Percentiles rank a stretch among this genome's conserved stretches.
Conservation (phyloP, 2,329 filamentous ascomycete genomes). For the Rhinocladiella mackenziei region DNA sequence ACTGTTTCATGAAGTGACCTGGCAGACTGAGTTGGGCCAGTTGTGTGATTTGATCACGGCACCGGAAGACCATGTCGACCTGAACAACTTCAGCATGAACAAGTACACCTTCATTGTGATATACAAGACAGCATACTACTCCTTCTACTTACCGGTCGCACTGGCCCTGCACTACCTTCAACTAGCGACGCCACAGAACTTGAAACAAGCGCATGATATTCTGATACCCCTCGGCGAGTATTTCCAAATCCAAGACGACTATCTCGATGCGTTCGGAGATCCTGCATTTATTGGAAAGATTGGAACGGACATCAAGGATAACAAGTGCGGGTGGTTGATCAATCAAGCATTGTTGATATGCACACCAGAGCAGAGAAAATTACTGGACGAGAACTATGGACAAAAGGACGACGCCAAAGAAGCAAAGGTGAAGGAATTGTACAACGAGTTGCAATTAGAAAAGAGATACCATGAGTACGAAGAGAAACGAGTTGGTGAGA, state of each 20-base stretch:
- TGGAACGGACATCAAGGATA: constrained; percentile 97
- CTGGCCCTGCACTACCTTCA: constrained; percentile 82
- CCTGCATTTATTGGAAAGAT: constrained; percentile 96
- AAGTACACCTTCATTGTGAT: constrained; percentile 99
- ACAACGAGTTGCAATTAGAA: constrained; percentile 78
- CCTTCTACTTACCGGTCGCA: constrained; percentile 95
- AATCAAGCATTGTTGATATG: constrained; percentile 84
- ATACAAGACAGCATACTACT: constrained; percentile 99
- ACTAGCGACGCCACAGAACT: constrained; percentile 79
- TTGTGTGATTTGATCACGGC: constrained; percentile 91
- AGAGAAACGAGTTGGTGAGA: constrained; percentile 75
- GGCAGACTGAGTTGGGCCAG: constrained; percentile 94
- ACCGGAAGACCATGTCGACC: constrained; percentile 86
- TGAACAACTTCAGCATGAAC: constrained; percentile 89
- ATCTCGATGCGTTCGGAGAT: constrained; percentile 94
- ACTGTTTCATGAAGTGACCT: constrained; percentile 91
- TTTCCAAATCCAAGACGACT: constrained; percentile 99
- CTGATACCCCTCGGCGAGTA: constrained; percentile 97
- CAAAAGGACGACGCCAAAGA: constrained; percentile 82
- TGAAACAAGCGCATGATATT: constrained; percentile 84
- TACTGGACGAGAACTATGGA: constrained; percentile 91
- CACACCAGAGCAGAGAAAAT: constrained; percentile 77
- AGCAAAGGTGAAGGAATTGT: constrained; percentile 81
- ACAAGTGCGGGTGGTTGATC: constrained; percentile 98
- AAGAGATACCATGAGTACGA: constrained; percentile 83